Conservation (phyloP, 1,139 yeast species). For the Wickerhamomyces sp. region DNA sequence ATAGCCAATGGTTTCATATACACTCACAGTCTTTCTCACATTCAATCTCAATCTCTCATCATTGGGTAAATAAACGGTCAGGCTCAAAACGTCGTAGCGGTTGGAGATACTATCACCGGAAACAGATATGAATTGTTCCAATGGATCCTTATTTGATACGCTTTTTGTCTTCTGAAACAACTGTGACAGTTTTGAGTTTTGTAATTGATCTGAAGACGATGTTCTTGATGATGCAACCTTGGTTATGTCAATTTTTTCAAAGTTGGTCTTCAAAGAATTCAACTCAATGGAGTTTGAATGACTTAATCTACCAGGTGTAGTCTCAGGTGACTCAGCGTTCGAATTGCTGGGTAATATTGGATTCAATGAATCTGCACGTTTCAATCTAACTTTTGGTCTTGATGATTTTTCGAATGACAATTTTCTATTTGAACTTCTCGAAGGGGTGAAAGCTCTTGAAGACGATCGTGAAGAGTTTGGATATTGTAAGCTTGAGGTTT, state of each 20-base stretch:
- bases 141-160: slow-evolving; percentile 40
- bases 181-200: slow-evolving; percentile 26
- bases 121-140: slow-evolving; percentile 51
- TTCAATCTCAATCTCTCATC: slow-evolving; percentile 28
- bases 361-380: slow-evolving; percentile 15
- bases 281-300: slow-evolving; percentile 1
- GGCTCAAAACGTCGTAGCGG: slow-evolving; percentile 24
- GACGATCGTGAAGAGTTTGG: slow-evolving; percentile 21
- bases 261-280: neutral
- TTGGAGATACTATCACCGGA: slow-evolving; percentile 31
- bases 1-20: slow-evolving; percentile 63
- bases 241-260: slow-evolving; percentile 1
- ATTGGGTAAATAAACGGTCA: slow-evolving; percentile 33
- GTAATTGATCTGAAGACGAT: slow-evolving; percentile 1
- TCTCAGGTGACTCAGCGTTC: neutral
- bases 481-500: slow-evolving; percentile 15
- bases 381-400: slow-evolving; percentile 12
- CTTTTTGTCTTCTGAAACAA: slow-evolving; percentile 28
- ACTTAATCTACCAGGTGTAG: neutral
- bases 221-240: slow-evolving; percentile 4
- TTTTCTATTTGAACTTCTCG: slow-evolving; percentile 23
- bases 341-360: slow-evolving; percentile 4
- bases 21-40: slow-evolving; percentile 41
- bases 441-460: slow-evolving; percentile 23
- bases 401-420: slow-evolving; percentile 17